Conservation (phyloP, 192 early-diverging fungal genomes). For the Ambispora gerdemannii region DNA sequence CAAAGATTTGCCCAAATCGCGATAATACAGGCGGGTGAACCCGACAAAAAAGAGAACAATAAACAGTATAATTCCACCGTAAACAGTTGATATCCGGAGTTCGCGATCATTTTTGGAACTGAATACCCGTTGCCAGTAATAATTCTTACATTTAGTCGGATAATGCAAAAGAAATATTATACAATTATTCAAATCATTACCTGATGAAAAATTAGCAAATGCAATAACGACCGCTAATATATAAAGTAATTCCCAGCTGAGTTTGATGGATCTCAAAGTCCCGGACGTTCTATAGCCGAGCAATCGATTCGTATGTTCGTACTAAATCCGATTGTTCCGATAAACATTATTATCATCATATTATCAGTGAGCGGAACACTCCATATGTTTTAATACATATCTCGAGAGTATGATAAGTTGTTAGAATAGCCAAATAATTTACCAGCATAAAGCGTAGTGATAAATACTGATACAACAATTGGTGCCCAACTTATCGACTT, state of each 20-base stretch:
- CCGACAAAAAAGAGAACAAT: constrained; percentile 48
- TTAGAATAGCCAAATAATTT: background rate
- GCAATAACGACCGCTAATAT: constrained; percentile 55
- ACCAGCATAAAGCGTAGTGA: constrained; percentile 59
- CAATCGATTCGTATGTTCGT: constrained; percentile 44
- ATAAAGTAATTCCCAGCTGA: too few relatives aligned
- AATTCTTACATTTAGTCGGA: background rate
- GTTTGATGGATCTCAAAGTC: constrained; percentile 54
- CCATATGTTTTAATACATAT: constrained; percentile 40
- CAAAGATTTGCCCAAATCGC: constrained; percentile 65
- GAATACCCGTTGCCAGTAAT: constrained; percentile 62
- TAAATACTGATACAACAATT: constrained; percentile 47
- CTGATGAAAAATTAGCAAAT: constrained; percentile 63
- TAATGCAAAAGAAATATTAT: background rate
- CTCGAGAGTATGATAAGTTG: background rate
- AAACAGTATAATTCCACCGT: constrained; percentile 53
- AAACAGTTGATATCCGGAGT: constrained; percentile 44
- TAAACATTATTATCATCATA: constrained; percentile 46
- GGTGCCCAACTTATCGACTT: constrained; percentile 46
- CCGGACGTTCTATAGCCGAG: constrained; percentile 37
- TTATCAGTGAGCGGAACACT: constrained; percentile 53
- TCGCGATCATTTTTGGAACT: constrained; percentile 55
- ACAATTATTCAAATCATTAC: constrained; percentile 32
- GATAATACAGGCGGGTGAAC: constrained; percentile 53
- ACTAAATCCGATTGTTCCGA: constrained; percentile 46